Evolutionary conservation across 805 yeast genomes (phyloP).

Genomic region (Metschnikowia borealis): DNA sequence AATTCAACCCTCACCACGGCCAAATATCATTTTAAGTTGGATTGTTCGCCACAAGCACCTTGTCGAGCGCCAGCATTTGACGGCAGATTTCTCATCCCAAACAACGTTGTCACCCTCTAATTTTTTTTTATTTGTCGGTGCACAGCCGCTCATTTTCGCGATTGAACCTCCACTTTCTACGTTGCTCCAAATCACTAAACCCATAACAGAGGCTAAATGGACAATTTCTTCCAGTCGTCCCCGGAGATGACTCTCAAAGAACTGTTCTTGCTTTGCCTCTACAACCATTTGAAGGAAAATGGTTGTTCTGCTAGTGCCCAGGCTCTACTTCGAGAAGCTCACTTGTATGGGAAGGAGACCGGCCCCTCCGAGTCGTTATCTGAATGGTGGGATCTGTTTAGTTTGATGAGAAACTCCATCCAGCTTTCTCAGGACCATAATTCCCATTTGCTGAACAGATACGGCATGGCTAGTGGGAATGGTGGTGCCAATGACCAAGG

Average conservation of each 20-base stretch:
- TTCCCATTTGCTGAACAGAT: not conserved
- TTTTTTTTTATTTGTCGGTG: not conserved
- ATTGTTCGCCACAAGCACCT: not conserved
- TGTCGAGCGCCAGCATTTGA: not conserved
- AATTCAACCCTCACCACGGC: slow-evolving; percentile 1
- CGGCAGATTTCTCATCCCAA: not conserved
- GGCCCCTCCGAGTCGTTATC: not conserved
- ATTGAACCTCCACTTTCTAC: not conserved
- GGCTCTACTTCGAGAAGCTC: slow-evolving; percentile 2
- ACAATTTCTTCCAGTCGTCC: not conserved
- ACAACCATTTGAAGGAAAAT: not conserved
- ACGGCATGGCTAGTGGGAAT: not conserved
- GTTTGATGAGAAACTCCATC: not conserved
- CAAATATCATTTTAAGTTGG: not conserved
- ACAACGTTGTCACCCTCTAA: not conserved
- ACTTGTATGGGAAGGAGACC: not conserved
- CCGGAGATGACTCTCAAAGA: slow-evolving; percentile 1
- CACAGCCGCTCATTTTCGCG: not conserved
- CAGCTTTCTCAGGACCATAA: not conserved
- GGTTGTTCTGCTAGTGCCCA: slow-evolving; percentile 3
- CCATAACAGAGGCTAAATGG: not conserved
- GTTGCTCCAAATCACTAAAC: not conserved
- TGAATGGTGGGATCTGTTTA: slow-evolving; percentile 4
- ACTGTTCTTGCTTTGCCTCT: slow-evolving; percentile 2
- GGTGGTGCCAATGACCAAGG: not conserved